These are phyloP conservation scores for Azolla pinnata DNA, from an alignment of 75 land plant genomes.

Conservation along the genomic window DNA sequence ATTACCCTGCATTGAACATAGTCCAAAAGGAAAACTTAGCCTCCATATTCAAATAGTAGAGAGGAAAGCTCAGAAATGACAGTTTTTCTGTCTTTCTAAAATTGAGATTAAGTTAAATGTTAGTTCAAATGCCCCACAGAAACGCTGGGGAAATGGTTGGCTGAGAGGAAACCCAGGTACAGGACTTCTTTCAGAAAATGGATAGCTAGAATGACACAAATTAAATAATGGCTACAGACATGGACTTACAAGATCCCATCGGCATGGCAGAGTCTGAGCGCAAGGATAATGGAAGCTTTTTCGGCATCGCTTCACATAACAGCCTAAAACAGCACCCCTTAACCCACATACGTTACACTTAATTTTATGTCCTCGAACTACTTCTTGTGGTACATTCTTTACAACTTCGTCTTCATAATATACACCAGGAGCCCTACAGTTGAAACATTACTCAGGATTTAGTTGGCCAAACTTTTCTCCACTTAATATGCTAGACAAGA, in stretches of 20 bases:
- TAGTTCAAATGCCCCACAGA: too few relatives aligned
- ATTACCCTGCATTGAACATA: constrained; percentile 10
- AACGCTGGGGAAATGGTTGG: too few relatives aligned
- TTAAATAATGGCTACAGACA: not conserved
- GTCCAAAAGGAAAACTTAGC: not conserved
- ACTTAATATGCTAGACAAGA: too few relatives aligned
- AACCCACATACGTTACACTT: constrained; percentile 59
- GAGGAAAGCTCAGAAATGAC: not conserved
- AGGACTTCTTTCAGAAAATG: too few relatives aligned
- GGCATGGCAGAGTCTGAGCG: constrained; percentile 45
- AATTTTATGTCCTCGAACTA: constrained; percentile 56
- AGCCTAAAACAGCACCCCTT: constrained; percentile 90
- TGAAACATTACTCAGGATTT: too few relatives aligned
- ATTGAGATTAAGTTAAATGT: too few relatives aligned
- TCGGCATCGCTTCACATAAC: constrained; percentile 49
- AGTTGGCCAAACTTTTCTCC: too few relatives aligned
- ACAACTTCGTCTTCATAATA: constrained; percentile 49
- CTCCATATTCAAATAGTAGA: not conserved
- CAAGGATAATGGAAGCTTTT: constrained; percentile 80
- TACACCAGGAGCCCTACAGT: constrained; percentile 80
- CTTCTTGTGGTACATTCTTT: constrained; percentile 54
- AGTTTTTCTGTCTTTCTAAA: too few relatives aligned
- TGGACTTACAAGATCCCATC: constrained; percentile 60
- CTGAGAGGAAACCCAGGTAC: not conserved
- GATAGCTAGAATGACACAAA: not conserved